Base-by-base conservation (phyloP, 2,329 filamentous ascomycete genomes). In the Aureobasidium namibiae region DNA sequence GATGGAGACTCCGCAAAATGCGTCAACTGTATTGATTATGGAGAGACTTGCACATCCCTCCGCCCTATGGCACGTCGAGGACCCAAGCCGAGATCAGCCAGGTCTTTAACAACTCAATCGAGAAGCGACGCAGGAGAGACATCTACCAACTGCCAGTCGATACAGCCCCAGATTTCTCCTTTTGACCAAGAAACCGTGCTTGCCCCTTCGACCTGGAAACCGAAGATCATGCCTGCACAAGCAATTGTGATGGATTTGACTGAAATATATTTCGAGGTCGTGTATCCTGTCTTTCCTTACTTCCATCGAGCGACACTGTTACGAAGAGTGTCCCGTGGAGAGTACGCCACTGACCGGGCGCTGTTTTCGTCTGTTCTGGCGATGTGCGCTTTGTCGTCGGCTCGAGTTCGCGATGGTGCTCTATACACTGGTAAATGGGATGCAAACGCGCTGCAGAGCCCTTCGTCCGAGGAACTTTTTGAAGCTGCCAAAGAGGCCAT, bases 341-440 rank as follows among this genome's bases (percentile, higher is more conserved):
- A 78, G 36, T 75, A 80, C 63, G 66, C 69, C 8, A 65, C 62
- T 13, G 68, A 74, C 58, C 69, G 67, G 33, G 64, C 71, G 11
- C 68, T 80, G 18, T 82, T 80, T 64, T 75, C 77, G n/a, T 75
- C 73, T 0, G 73, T 78, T n/a, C 81, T 82, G 78, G 75, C 78
- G 5, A 74, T 76, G 3, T 82, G 80, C 64, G 76, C 78, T 2
- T 69, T 82, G 33, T 74, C 76, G 9, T 76, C 77, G 3, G 75
- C 74, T 14, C 72, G 79, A 44, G 75, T 75, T n/a, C 71, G 78
- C 13, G 79, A 82, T 63, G 78, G 78, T 10, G 77, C 79, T 6
- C 63, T 79, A 14, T 73, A 61, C 73, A 46, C 62, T 65, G 39
- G 63, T 71, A 61, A 21, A 59, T 78, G 14, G 80, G 78, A 63